A percentile compares a stretch with the other conserved stretches of the same genome.
Conservation (phyloP, 345 rosid species). For the Lenwebbia sp. region DNA sequence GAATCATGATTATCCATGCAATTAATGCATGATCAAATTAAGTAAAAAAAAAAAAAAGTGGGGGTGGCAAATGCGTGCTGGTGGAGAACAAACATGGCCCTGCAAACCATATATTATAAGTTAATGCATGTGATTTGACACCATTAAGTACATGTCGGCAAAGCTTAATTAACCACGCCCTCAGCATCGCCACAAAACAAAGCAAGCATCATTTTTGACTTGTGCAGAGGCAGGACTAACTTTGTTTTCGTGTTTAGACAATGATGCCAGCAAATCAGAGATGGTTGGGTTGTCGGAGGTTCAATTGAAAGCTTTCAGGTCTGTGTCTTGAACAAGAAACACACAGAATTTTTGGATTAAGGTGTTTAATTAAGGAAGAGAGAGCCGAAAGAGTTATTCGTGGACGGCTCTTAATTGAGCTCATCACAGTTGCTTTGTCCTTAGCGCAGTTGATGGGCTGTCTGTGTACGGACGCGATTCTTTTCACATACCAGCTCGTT, state of each 20-base stretch:
- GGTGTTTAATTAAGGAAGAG: not conserved
- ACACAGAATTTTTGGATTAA: not conserved
- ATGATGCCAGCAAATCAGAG: conserved; percentile 1
- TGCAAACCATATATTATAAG: not conserved
- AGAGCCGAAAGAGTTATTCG: not conserved
- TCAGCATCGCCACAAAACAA: not conserved
- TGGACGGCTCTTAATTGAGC: not conserved
- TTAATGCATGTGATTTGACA: conserved; percentile 13
- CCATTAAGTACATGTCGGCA: conserved; percentile 37
- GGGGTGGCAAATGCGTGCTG: not conserved
- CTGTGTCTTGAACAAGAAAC: not conserved
- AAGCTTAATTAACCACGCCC: not conserved
- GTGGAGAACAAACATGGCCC: not conserved
- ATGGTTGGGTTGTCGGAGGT: conserved; percentile 4
- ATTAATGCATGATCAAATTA: not conserved
- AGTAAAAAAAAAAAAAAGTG: not conserved
- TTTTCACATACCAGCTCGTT: not conserved
- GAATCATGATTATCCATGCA: not conserved
- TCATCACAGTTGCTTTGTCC: not conserved
- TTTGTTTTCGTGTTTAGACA: conserved; percentile 8
- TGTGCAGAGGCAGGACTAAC: not conserved
- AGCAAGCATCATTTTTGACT: not conserved
- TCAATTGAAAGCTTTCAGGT: not conserved
- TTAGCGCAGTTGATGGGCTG: not conserved
- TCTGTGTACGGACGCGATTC: not conserved